A percentile compares a stretch with the other conserved stretches of the same genome.
Conservation (phyloP, 495 filamentous ascomycete species). For the Massariosphaeria phaeospora region DNA sequence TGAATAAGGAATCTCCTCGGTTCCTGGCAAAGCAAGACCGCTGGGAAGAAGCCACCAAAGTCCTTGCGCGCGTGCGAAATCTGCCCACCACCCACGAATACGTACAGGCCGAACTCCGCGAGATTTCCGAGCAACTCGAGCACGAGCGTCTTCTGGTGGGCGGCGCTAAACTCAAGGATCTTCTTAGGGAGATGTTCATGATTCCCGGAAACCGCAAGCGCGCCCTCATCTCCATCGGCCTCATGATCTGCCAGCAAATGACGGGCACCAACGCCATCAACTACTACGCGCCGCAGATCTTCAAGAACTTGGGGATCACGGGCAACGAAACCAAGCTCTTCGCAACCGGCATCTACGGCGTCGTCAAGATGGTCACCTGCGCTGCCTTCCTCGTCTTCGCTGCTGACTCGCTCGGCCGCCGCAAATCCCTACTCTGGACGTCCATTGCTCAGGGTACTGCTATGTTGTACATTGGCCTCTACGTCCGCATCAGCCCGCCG, state of each 20-base stretch:
- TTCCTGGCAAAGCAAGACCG: conserved; percentile 64
- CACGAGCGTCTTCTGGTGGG: conserved; percentile 60
- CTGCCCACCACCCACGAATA: conserved; percentile 57
- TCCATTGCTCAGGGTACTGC: conserved; percentile 63
- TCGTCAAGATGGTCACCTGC: conserved; percentile 55
- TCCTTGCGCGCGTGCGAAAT: conserved; percentile 52
- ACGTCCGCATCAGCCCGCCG: conserved; percentile 66
- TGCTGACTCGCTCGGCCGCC: conserved; percentile 66
- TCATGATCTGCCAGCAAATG: conserved; percentile 72
- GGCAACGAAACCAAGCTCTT: conserved; percentile 51
- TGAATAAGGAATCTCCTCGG: conserved; percentile 65
- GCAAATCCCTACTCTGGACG: conserved; percentile 67
- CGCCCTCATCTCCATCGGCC: conserved; percentile 52
- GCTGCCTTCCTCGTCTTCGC: conserved; percentile 63
- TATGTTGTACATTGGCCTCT: conserved; percentile 79
- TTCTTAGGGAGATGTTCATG: conserved; percentile 68
- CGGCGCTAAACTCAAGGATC: conserved; percentile 57
- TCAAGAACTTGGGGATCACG: conserved; percentile 54
- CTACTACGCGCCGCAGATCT: conserved; percentile 60
- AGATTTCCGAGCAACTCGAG: conserved; percentile 65
- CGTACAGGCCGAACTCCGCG: conserved; percentile 59
- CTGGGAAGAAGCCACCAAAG: conserved; percentile 60
- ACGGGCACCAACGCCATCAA: conserved; percentile 63
- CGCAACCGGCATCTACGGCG: conserved; percentile 61
- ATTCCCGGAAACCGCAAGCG: conserved; percentile 62